Percentiles rank a stretch among this genome's conserved stretches.
Conservation (phyloP, 305 asterid genomes). For the Fraxinus xanthoxyloides region DNA sequence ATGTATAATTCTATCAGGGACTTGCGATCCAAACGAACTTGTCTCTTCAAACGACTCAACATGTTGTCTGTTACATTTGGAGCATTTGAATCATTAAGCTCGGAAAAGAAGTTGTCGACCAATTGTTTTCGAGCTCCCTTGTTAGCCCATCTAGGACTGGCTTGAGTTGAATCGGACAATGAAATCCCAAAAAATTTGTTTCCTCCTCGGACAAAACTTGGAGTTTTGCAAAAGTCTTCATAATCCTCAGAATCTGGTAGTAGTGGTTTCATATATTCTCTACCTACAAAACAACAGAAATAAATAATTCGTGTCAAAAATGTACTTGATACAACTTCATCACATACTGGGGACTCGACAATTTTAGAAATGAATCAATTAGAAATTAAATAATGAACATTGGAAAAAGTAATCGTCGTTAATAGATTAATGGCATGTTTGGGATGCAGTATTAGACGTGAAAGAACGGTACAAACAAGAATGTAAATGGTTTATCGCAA, state of each 20-base stretch:
- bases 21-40: slow-evolving; percentile 58
- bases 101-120: slow-evolving; percentile 33
- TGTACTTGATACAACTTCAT: background rate
- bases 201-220: slow-evolving; percentile 40
- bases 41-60: slow-evolving; percentile 48
- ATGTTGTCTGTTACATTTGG: slow-evolving; percentile 43
- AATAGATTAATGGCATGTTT: background rate
- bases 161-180: slow-evolving; percentile 62
- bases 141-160: slow-evolving; percentile 63
- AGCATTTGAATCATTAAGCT: slow-evolving; percentile 36
- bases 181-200: slow-evolving; percentile 59
- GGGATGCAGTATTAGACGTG: background rate
- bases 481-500: background rate
- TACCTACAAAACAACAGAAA: slow-evolving; percentile 34
- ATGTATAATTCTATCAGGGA: slow-evolving; percentile 66
- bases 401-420: background rate
- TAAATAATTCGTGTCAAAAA: background rate
- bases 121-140: slow-evolving; percentile 29
- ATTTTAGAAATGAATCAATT: background rate
- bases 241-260: slow-evolving; percentile 47
- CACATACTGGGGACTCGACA: background rate
- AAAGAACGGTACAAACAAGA: background rate
- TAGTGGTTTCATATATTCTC: slow-evolving; percentile 49
- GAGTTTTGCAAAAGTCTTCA: slow-evolving; percentile 58
- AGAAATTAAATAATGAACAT: background rate